Evolutionary conservation across 1,284 basidiomycete species (phyloP).

Genomic region (Melampsora larici-populina): DNA sequence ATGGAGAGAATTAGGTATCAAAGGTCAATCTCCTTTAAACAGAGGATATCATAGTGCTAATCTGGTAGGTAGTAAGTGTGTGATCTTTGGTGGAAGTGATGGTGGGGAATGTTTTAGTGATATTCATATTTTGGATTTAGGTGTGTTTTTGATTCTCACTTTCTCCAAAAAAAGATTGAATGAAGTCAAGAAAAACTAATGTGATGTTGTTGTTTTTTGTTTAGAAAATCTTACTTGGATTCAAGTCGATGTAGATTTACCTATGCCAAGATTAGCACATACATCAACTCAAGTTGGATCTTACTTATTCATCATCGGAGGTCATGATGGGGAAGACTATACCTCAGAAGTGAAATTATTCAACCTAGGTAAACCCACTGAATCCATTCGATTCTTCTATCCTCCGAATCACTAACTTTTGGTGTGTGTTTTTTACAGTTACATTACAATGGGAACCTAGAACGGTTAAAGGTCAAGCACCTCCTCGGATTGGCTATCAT

Average conservation of each 20-base stretch:
- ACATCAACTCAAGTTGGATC: slow-evolving; percentile 47
- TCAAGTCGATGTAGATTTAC: slow-evolving; percentile 45
- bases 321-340: slow-evolving; percentile 49
- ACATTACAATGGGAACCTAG: slow-evolving; percentile 45
- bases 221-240: slow-evolving; percentile 46
- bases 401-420: not conserved
- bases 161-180: too few relatives aligned
- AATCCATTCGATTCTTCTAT: not conserved
- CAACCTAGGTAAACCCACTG: slow-evolving; percentile 43
- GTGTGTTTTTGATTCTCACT: not conserved
- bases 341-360: slow-evolving; percentile 45
- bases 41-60: slow-evolving; percentile 46
- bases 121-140: slow-evolving; percentile 40
- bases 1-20: slow-evolving; percentile 45
- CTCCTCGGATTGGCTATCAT: slow-evolving; percentile 45
- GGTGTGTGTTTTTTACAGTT: slow-evolving; percentile 9
- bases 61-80: slow-evolving; percentile 33
- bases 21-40: slow-evolving; percentile 44
- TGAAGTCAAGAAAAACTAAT: too few relatives aligned
- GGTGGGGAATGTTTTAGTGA: slow-evolving; percentile 43
- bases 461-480: slow-evolving; percentile 36
- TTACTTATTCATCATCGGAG: slow-evolving; percentile 47
- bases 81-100: slow-evolving; percentile 42
- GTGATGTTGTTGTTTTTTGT: not conserved
- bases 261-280: slow-evolving; percentile 46